phyloP scores from a whole-genome alignment of 768 basidiomycete genomes.

The Boletus subcaerulescens region DNA sequence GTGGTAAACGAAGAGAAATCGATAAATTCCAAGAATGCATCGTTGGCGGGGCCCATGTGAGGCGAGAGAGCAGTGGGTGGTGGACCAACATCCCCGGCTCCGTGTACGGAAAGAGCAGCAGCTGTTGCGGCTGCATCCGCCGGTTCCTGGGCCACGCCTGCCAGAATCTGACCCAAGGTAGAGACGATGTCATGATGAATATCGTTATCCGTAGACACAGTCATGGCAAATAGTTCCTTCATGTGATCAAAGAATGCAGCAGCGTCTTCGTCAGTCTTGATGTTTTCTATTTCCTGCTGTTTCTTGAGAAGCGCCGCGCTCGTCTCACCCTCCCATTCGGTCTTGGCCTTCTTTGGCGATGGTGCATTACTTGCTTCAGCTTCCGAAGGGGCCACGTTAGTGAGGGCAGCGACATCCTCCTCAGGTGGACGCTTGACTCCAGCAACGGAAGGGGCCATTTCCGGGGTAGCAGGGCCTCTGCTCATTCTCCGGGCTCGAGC shows the following conservation, averaged over 20 bases:
- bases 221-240: slow-evolving; percentile 59
- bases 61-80: slow-evolving; percentile 34
- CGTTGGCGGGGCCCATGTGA: slow-evolving; percentile 36
- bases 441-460: slow-evolving; percentile 29
- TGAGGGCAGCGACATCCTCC: slow-evolving; percentile 30
- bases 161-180: slow-evolving; percentile 61
- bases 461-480: slow-evolving; percentile 33
- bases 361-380: slow-evolving; percentile 45
- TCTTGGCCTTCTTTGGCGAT: slow-evolving; percentile 69
- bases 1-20: slow-evolving; percentile 64
- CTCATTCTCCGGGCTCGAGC: slow-evolving; percentile 31
- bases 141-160: slow-evolving; percentile 48
- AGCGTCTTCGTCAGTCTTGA: slow-evolving; percentile 69
- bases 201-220: slow-evolving; percentile 39
- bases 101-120: slow-evolving; percentile 25
- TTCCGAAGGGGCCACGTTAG: slow-evolving; percentile 33
- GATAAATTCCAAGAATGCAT: slow-evolving; percentile 50
- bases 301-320: slow-evolving; percentile 47
- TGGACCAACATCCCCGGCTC: slow-evolving; percentile 32
- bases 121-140: slow-evolving; percentile 31
- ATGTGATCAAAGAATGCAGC: slow-evolving; percentile 59
- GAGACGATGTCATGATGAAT: slow-evolving; percentile 49
- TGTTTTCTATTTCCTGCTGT: slow-evolving; percentile 38
- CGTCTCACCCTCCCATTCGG: slow-evolving; percentile 64
- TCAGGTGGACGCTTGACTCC: slow-evolving; percentile 36